These are phyloP conservation scores for Eucalyptus lansdowneana DNA, from an alignment of 345 rosid genomes.

Conservation along the genomic window DNA sequence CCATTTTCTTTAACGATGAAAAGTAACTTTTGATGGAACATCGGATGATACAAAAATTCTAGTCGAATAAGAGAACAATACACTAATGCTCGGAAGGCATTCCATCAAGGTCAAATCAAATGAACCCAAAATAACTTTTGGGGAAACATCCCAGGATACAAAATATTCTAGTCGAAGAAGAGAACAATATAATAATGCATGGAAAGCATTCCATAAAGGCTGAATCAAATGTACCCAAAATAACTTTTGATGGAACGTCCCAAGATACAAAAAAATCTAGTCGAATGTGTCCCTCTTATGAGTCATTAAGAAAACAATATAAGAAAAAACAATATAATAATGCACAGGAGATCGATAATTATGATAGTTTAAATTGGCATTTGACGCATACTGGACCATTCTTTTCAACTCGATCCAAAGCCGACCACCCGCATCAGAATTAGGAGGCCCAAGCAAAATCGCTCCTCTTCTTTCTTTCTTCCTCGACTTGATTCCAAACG, in stretches of 20 bases:
- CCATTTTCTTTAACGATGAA: neutral
- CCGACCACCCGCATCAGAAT: fast-evolving
- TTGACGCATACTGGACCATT: fast-evolving
- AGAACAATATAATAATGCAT: neutral
- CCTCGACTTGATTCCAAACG: neutral
- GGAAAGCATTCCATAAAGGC: neutral
- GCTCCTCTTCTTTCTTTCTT: neutral
- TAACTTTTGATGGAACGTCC: too few species aligned
- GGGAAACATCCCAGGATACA: fast-evolving
- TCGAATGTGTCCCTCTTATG: fast-evolving
- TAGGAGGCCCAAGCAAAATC: fast-evolving
- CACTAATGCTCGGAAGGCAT: neutral
- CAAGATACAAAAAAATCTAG: neutral
- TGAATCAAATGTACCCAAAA: too few species aligned
- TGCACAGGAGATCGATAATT: fast-evolving
- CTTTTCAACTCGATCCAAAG: neutral
- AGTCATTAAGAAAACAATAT: neutral
- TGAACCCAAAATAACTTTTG: neutral
- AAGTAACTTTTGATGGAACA: neutral
- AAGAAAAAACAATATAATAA: neutral
- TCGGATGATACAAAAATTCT: neutral
- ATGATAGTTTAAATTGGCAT: fast-evolving
- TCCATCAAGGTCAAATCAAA: neutral
- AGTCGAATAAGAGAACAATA: neutral
- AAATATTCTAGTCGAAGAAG: too few species aligned